phyloP scores from a whole-genome alignment of 495 filamentous ascomycete genomes.

The Staphylotrichum tortipilum region DNA sequence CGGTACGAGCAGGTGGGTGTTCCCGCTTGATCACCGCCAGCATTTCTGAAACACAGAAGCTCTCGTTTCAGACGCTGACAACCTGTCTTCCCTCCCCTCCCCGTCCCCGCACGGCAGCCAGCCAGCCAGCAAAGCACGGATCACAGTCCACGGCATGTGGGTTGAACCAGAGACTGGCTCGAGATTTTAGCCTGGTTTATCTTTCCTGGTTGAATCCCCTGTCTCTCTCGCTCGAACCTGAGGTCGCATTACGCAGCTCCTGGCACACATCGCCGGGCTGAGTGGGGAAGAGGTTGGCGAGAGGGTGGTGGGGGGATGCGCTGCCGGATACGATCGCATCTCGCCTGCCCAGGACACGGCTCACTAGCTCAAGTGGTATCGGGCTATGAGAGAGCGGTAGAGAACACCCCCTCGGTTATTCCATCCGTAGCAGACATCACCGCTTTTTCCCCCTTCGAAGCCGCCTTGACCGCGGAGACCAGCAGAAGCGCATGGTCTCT shows the following conservation, averaged over 20 bases:
- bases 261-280: too few species aligned
- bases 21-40: conserved; percentile 6
- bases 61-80: conserved; percentile 10
- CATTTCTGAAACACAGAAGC: conserved; percentile 14
- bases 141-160: not conserved
- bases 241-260: conserved; percentile 5
- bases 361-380: too few species aligned
- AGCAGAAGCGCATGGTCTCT: too few species aligned
- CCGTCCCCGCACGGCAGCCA: not conserved
- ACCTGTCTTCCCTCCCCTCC: not conserved
- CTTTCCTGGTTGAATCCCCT: not conserved
- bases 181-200: not conserved
- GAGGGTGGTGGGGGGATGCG: not conserved
- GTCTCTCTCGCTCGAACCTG: not conserved
- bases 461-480: too few species aligned
- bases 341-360: too few species aligned
- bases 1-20: not conserved
- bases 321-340: not conserved
- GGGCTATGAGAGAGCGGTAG: too few species aligned
- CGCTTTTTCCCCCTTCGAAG: too few species aligned
- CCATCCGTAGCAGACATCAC: too few species aligned
- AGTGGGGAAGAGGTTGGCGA: too few species aligned
- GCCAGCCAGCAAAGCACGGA: not conserved
- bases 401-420: too few species aligned
- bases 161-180: not conserved